Evolutionary conservation across 805 yeast species (phyloP), one percentile per base, ranked within the genome.

Genomic region (Ogataea paradorogensis): DNA sequence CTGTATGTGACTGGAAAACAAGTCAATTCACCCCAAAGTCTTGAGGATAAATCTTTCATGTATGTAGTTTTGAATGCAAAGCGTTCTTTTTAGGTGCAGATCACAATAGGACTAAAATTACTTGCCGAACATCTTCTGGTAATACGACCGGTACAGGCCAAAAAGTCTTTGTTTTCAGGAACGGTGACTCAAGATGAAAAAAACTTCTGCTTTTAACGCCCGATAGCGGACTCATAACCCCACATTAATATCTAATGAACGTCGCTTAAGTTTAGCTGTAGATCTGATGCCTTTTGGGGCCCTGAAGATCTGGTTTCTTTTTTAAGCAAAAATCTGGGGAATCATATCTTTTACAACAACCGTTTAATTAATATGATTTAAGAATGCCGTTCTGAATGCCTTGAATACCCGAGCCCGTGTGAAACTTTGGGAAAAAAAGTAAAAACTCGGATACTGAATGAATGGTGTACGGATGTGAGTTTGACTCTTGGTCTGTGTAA

Each of bases 101-200:
- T 18, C 20, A 18, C 6, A 18, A 18, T 18, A 18, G 6, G 6
- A 18, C 4, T 6, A 4, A 18, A 18, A 6, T 5, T 4, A 6
- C 20, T 18, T 6, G 6, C 20, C 6, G 20, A 18, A 18, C 25
- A 11, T 23, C 7, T 9, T 23, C 25, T 11, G 25, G 25, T 11
- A 23, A 15, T 15, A 35, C 9, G 8, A 15, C 40, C 35, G 35
- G 27, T 25, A 37, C 40, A 25, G 40, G 40, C 9, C 40, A 27
- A 10, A 9, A 27, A 33, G 20, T 9, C 37, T 24, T 27, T 27
- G 8, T 7, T 27, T n/a, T 18, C 42, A 15, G 42, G 42, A 38
- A 11, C 4, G 6, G 27, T 38, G 33, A 33, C 37, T 33, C 30
- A 21, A 27, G 4, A 3, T 15, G 36, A 10, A 26, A 38, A 23